Percentiles rank a stretch among this genome's conserved stretches.
phyloP scores from a whole-genome alignment of 768 basidiomycete genomes.

The Boletus vinaceobasis region DNA sequence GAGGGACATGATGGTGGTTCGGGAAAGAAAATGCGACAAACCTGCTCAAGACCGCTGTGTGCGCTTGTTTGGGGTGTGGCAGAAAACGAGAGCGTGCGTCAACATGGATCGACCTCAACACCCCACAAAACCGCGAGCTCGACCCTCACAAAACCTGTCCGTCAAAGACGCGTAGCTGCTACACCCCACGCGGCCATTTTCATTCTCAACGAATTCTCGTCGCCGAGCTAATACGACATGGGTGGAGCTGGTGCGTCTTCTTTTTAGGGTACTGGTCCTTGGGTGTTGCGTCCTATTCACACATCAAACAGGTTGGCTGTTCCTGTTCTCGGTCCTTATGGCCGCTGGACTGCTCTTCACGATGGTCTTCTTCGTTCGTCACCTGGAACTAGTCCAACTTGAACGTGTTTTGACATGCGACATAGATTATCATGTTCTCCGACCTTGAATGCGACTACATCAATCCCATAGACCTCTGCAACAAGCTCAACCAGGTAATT shows the following conservation, averaged over 20 bases:
- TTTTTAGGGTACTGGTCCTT: background rate
- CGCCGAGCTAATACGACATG: constrained; percentile 26
- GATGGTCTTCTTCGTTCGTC: constrained; percentile 97
- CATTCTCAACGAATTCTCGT: background rate
- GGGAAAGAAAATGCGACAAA: constrained; percentile 5
- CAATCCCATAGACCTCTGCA: constrained; percentile 99
- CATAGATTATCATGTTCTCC: constrained; percentile 99
- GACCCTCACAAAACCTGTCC: background rate
- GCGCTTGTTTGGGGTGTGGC: constrained; percentile 29
- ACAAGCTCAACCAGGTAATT: constrained; percentile 94
- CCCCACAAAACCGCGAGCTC: background rate
- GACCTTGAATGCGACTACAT: constrained; percentile 99
- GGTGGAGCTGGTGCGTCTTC: constrained; percentile 41
- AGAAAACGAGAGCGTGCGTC: constrained; percentile 15
- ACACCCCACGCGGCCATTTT: background rate
- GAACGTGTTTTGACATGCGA: background rate
- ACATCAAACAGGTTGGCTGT: constrained; percentile 78
- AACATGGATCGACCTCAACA: background rate
- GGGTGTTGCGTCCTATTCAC: background rate
- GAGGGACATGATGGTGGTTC: constrained; percentile 27
- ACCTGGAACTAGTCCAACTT: background rate
- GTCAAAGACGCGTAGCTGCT: background rate
- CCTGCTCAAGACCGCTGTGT: constrained; percentile 12
- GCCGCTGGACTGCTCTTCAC: constrained; percentile 94
- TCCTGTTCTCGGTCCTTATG: constrained; percentile 94